Base-by-base conservation (phyloP, 192 early-diverging fungal genomes). In the Phlyctochytrium bullatum region DNA sequence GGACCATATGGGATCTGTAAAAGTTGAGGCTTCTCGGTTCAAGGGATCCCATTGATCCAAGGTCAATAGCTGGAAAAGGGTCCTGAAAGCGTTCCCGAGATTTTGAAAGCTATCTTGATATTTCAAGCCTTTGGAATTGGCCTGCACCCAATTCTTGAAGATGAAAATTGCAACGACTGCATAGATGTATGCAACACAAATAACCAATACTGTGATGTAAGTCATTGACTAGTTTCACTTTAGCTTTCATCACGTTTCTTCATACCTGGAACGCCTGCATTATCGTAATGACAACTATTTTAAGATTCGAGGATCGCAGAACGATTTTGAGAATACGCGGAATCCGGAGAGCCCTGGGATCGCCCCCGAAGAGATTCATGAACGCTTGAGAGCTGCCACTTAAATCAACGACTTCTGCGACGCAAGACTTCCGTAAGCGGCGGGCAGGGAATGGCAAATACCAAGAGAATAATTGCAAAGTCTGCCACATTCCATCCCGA, bases 1-100 rank as follows among this genome's bases (percentile, higher is more conserved):
- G 2, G 78, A 47, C 32, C 63, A 68, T 17, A 67, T 52, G 20
- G 80, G 68, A 35, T 82, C 69, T 2, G 70, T 23, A 14, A 68
- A 35, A 16, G 53, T 34, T 14, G 40, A 23, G 36, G 76, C 52
- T 23, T 78, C 64, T 32, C 14, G 2, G 40, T 76, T 73, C 20
- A 79, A 34, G 14, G 40, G 23, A 64, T 80, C 78, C 79, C 79
- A 80, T 60, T 80, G 78, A 53, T 81, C 78, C 24, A 81, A 62
- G 14, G 80, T 81, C 24, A 81, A 36, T 2, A 81, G 34, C 50
- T 79, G 76, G 66, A 81, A 81, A 1, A 81, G 57, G 4, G 69
- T 81, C 30, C 71, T 29, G 33, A 81, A 65, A 16, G 71, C 54
- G 34, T 69, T 52, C 0, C 73, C 77, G 14, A 80, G 61, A 20